Evolutionary conservation across 2,329 filamentous ascomycete genomes (phyloP), one percentile per base, ranked within the genome.

Genomic region (Fonsecaea pedrosoi): DNA sequence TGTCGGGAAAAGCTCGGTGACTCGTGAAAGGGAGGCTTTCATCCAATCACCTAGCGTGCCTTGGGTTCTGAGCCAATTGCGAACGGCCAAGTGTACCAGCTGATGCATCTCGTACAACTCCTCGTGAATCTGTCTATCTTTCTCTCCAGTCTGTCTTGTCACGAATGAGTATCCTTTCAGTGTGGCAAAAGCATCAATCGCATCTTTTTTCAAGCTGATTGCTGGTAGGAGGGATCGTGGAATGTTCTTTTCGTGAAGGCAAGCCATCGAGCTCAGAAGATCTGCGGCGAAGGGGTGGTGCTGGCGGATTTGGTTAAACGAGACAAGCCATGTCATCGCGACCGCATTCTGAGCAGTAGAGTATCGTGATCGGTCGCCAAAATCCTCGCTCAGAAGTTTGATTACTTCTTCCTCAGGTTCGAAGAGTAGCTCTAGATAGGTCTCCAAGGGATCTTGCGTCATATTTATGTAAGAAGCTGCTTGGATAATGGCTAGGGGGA

Each of bases 291-390:
- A 60, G 18, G 62, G 50, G 65, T 80, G 66, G 13, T 70, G 38
- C 21, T 63, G 53, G 50, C 68, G 72, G 30, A 80, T 79, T 45
- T 77, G 72, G 9, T 76, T 64, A 55, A 80, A 79, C 9, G 77
- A 79, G 34, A 80, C 75, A 4, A 76, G 70, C 77, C 75, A 81
- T 30, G 77, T 80, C 10, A 71, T 76, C 7, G 74, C 74, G 34
- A 80, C 72, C 9, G 78, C 70, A 64, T 77, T 79, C 53, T 74
- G 68, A 10, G 73, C 70, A 8, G 74, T 70, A 4, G 56, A 58
- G 62, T 79, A 77, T 42, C 75, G 72, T 21, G 67, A 65, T 35
- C 66, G 34, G 67, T 80, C 78, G 42, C 74, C 68, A 55, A 79
- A 79, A 21, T 74, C 72, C 69, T 72, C 60, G 56, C 70, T 77